Evolutionary conservation across 345 rosid genomes (phyloP).

Genomic region (Gossypium turneri): DNA sequence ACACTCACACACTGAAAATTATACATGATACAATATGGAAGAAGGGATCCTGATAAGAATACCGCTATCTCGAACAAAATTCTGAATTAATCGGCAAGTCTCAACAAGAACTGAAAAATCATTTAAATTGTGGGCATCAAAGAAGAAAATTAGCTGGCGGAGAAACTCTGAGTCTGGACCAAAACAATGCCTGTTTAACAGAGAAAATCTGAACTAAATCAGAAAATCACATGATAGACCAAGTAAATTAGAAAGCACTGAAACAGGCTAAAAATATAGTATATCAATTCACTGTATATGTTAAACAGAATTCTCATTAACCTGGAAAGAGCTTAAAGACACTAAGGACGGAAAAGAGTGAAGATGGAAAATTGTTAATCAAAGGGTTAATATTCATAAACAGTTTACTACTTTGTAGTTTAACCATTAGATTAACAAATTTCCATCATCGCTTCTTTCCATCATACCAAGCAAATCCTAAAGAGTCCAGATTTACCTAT

Average conservation of each 20-base stretch:
- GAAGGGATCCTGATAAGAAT: conserved; percentile 16
- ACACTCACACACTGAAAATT: not conserved
- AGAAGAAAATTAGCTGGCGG: conserved; percentile 69
- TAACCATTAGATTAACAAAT: too few relatives aligned
- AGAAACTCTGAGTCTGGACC: conserved; percentile 84
- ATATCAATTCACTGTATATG: not conserved
- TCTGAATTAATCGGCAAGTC: conserved; percentile 57
- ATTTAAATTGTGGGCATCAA: conserved; percentile 47
- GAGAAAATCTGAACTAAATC: conserved; percentile 4
- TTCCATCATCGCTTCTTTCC: too few relatives aligned
- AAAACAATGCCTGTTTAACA: conserved; percentile 66
- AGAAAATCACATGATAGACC: not conserved
- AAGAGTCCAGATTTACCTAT: conserved; percentile 44
- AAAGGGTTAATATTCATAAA: too few relatives aligned
- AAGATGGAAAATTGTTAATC: too few relatives aligned
- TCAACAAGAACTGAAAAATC: conserved; percentile 65
- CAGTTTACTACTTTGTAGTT: too few relatives aligned
- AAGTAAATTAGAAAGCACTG: not conserved
- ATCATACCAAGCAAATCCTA: too few relatives aligned
- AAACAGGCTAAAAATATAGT: not conserved
- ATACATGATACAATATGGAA: not conserved
- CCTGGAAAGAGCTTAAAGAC: not conserved
- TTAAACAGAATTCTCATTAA: not conserved
- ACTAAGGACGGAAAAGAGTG: not conserved
- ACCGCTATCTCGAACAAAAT: conserved; percentile 51